Evolutionary conservation across 78 protist genomes (phyloP), one percentile per base, ranked within the genome.

Genomic region (Speleostelium caveatum): DNA sequence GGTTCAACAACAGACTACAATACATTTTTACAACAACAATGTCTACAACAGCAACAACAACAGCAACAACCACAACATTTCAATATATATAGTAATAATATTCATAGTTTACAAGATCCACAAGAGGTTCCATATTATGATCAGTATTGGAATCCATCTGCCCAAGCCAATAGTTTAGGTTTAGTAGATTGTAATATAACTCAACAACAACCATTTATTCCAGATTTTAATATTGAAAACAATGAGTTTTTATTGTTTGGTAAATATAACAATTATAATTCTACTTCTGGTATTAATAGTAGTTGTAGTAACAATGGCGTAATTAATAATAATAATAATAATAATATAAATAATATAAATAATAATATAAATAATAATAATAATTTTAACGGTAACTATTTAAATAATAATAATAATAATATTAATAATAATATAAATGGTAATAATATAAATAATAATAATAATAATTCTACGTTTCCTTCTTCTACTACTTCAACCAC

Each of bases 81-180:
- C 16, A 67, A 67, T 36, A 42, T 39, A 67, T 53, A 60, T n/a
- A 21, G 66, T 14, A 12, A 60, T n/a, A 12, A 63, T 12, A 24
- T 5, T 63, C 36, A 51, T 14, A 24, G 26, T 51, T 59, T 26
- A 72, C 38, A 39, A 21, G 59, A 49, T 51, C 51, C 85, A 59
- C 86, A 75, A 33, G 89, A 79, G 69, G 89, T 79, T 30, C 89
- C 89, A 33, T 79, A 67, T 41, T 79, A 56, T 56, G 41, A 79
- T 68, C 67, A 65, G 5, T 76, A 59, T 41, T 53, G 87, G 87
- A 24, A 75, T 21, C 21, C 86, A 42, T 62, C 58, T 24, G 36
- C 59, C 8, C 17, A 59, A 24, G 32, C 32, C 17, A 2, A 51
- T 26, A 35, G 33, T 53, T 4, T 53, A 67, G n/a, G n/a, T n/a